Evolutionary conservation across 2,329 filamentous ascomycete species (phyloP).

Genomic region (Fonsecaea erecta): DNA sequence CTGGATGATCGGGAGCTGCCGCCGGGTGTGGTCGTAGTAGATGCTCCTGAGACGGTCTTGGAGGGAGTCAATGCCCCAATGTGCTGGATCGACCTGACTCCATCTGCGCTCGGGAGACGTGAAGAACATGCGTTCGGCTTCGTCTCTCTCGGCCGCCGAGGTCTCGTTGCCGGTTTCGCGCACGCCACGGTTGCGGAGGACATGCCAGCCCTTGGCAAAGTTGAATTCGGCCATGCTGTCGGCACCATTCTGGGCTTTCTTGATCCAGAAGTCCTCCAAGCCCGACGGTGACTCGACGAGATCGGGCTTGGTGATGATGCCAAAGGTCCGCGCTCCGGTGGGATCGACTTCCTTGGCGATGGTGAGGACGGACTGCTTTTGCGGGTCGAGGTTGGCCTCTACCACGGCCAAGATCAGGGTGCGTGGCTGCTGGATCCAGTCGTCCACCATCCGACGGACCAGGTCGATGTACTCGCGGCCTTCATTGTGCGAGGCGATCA

Average conservation of each 20-base stretch:
- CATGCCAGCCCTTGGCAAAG: slow-evolving; percentile 46
- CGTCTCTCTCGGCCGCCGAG: slow-evolving; percentile 5
- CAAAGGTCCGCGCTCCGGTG: slow-evolving; percentile 45
- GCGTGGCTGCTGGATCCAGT: slow-evolving; percentile 49
- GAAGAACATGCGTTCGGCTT: slow-evolving; percentile 16
- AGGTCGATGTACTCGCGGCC: slow-evolving; percentile 51
- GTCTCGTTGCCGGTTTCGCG: slow-evolving; percentile 20
- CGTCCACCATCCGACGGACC: slow-evolving; percentile 52
- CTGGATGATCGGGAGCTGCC: slow-evolving; percentile 12
- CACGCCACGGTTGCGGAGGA: slow-evolving; percentile 36
- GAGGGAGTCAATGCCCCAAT: slow-evolving; percentile 17
- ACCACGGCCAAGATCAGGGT: slow-evolving; percentile 56
- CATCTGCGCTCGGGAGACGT: slow-evolving; percentile 2
- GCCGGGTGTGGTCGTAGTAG: slow-evolving; percentile 16
- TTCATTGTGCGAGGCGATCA: slow-evolving; percentile 58
- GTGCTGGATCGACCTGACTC: slow-evolving; percentile 4
- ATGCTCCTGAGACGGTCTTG: slow-evolving; percentile 13
- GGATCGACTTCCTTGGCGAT: slow-evolving; percentile 43
- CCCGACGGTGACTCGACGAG: slow-evolving; percentile 40
- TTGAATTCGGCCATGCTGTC: slow-evolving; percentile 34
- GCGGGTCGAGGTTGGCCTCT: slow-evolving; percentile 53
- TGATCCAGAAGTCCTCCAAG: slow-evolving; percentile 33
- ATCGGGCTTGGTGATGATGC: slow-evolving; percentile 54
- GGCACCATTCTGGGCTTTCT: slow-evolving; percentile 7
- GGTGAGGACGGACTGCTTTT: slow-evolving; percentile 46